A percentile compares a stretch with the other conserved stretches of the same genome.
These are phyloP conservation scores for Pyronema domesticum DNA, from an alignment of 495 filamentous ascomycete species.

Conservation along the genomic window DNA sequence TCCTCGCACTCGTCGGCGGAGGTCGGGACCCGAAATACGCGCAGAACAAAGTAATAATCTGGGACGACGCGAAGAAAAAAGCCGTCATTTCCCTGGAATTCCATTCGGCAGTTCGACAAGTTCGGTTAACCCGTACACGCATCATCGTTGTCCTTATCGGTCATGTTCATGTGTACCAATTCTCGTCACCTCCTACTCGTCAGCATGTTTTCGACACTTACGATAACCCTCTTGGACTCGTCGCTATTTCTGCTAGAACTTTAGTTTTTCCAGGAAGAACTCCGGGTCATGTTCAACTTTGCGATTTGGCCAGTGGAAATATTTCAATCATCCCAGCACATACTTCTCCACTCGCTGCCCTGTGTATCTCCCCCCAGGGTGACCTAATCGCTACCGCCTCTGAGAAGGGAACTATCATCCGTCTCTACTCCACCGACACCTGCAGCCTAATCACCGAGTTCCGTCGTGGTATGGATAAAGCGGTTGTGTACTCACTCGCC, in stretches of 20 bases:
- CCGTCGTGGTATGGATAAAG: slow-evolving; percentile 73
- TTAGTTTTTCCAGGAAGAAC: slow-evolving; percentile 73
- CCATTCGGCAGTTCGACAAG: slow-evolving; percentile 54
- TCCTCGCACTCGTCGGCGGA: slow-evolving; percentile 76
- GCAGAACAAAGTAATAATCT: slow-evolving; percentile 77
- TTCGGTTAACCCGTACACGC: slow-evolving; percentile 56
- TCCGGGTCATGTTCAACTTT: slow-evolving; percentile 77
- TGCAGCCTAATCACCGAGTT: slow-evolving; percentile 67
- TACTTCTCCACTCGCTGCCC: slow-evolving; percentile 54
- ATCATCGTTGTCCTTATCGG: slow-evolving; percentile 71
- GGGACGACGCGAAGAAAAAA: slow-evolving; percentile 73
- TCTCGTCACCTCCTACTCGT: slow-evolving; percentile 56
- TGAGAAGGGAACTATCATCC: slow-evolving; percentile 68
- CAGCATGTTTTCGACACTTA: slow-evolving; percentile 65
- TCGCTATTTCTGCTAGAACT: slow-evolving; percentile 51
- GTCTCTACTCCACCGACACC: slow-evolving; percentile 60
- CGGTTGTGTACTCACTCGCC: slow-evolving; percentile 67
- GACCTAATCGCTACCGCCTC: slow-evolving; percentile 78
- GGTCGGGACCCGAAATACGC: slow-evolving; percentile 74
- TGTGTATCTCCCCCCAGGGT: slow-evolving; percentile 63
- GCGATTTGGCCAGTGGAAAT: slow-evolving; percentile 62
- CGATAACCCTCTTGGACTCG: slow-evolving; percentile 70
- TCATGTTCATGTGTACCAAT: slow-evolving; percentile 64
- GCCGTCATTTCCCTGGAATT: slow-evolving; percentile 56
- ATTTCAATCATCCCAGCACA: slow-evolving; percentile 93